Base-by-base conservation (phyloP, 768 basidiomycete genomes). In the Boletus sp. region DNA sequence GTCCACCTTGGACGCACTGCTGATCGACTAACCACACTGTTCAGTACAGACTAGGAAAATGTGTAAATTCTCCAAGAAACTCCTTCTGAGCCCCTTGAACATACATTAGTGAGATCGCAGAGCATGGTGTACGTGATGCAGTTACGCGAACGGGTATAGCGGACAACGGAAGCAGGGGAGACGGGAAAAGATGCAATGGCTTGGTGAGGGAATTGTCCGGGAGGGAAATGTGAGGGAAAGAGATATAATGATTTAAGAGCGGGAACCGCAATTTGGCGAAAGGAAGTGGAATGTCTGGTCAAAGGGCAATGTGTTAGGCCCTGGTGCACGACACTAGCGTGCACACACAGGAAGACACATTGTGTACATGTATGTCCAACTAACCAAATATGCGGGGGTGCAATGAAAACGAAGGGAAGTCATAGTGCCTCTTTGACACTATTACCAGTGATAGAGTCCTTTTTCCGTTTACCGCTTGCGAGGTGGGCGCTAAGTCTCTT, bases 401-500 rank as follows among this genome's bases (percentile, higher is more conserved):
- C 33, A 44, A 33, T 42, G 49, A 50, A 50, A 55, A 54, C 7
- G 62, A 62, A 51, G 23, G 50, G 47, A 54, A 52, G 57, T 68
- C 57, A 68, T 55, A 61, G 58, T 42, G 47, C 46, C 58, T 76
- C 80, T 63, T 81, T 80, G 54, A 77, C 59, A 61, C 75, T 79
- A 61, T 74, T 74, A 57, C 76, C 80, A 57, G 74, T 70, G 52
- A 65, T 64, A 37, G 82, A 79, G 58, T 79, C 81, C 64, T 79
- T 80, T 71, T 82, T 84, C 74, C 76, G 71, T 62, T 72, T 71
- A 33, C 73, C 74, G 34, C 74, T 74, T 23, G 75, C 61, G 29
- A 73, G 53, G 41, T 62, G 66, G 40, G 75, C 70, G 44, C 80
- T 78, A 25, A 85, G 64, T 62, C 79, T 80, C 71, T 83, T 87